Evolutionary conservation across 345 rosid species (phyloP).

Genomic region (Pistacia vera): DNA sequence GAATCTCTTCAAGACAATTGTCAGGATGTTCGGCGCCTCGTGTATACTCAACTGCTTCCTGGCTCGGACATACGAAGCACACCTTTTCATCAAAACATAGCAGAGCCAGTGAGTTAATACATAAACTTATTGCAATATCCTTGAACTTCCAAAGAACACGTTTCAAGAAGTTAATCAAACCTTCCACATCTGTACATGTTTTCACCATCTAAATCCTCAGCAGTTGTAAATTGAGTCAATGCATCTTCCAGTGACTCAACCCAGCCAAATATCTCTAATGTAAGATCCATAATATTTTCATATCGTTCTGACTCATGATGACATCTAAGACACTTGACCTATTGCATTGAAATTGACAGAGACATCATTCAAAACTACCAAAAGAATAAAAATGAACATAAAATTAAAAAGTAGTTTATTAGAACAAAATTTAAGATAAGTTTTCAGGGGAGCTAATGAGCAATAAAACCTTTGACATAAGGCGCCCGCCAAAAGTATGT

Average conservation of each 20-base stretch:
- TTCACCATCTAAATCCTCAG: conserved; percentile 87
- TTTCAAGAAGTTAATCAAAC: conserved; percentile 32
- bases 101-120: neutral
- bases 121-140: neutral
- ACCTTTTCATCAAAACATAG: conserved; percentile 43
- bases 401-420: conserved; percentile 2
- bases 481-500: conserved; percentile 80
- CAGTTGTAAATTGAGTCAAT: conserved; percentile 74
- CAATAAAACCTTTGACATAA: conserved; percentile 61
- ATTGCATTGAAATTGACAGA: conserved; percentile 16
- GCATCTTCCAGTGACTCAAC: conserved; percentile 86
- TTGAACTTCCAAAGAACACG: neutral
- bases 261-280: conserved; percentile 82
- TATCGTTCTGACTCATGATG: conserved; percentile 76
- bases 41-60: conserved; percentile 79
- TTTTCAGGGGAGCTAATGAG: neutral
- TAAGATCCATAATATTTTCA: conserved; percentile 87
- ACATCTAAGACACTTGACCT: conserved; percentile 85
- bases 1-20: conserved; percentile 87
- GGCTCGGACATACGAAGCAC: conserved; percentile 76
- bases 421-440: neutral
- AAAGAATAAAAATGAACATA: conserved; percentile 3
- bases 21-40: conserved; percentile 86
- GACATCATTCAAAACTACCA: neutral
- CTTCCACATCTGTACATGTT: conserved; percentile 93